Evolutionary conservation across 108 stramenopile genomes (phyloP).

Genomic region (Fragilaria crotonensis): DNA sequence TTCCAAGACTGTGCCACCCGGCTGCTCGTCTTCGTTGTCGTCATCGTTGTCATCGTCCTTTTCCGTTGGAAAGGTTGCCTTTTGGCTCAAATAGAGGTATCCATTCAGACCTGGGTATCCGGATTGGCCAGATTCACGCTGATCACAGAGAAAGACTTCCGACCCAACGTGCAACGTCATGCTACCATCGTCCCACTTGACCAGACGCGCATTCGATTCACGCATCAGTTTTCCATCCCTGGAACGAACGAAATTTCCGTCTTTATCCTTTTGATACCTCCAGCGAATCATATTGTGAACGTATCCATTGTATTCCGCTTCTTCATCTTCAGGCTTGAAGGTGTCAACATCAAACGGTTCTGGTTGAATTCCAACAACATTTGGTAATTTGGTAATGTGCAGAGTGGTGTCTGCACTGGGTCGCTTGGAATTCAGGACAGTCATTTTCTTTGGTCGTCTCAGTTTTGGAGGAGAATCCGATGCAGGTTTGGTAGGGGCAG

Average conservation of each 20-base stretch:
- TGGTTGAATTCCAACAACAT: constrained; percentile 67
- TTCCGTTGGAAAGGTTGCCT: constrained; percentile 33
- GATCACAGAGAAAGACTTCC: constrained; percentile 78
- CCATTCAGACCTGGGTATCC: constrained; percentile 65
- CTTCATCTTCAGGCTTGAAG: constrained; percentile 45
- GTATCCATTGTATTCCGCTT: constrained; percentile 54
- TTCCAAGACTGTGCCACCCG: constrained; percentile 66
- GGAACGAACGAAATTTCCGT: constrained; percentile 32
- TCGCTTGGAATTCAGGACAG: constrained; percentile 20
- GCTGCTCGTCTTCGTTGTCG: constrained; percentile 8
- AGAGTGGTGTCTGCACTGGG: constrained; percentile 21
- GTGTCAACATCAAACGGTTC: constrained; percentile 51
- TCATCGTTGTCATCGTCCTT: constrained; percentile 35
- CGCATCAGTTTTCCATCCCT: constrained; percentile 22
- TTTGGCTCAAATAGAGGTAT: constrained; percentile 64
- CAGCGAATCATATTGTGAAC: constrained; percentile 81
- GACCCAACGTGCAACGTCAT: constrained; percentile 77
- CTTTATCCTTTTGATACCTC: constrained; percentile 48
- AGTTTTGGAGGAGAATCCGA: neutral
- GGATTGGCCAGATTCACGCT: constrained; percentile 11
- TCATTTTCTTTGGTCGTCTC: constrained; percentile 23
- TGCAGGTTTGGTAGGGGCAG: neutral
- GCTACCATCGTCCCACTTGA: constrained; percentile 86
- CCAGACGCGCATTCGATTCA: constrained; percentile 72
- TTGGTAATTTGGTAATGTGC: constrained; percentile 74